These are phyloP conservation scores for Parastagonospora nodorum DNA, from an alignment of 2,329 filamentous ascomycete genomes.

Conservation along the genomic window DNA sequence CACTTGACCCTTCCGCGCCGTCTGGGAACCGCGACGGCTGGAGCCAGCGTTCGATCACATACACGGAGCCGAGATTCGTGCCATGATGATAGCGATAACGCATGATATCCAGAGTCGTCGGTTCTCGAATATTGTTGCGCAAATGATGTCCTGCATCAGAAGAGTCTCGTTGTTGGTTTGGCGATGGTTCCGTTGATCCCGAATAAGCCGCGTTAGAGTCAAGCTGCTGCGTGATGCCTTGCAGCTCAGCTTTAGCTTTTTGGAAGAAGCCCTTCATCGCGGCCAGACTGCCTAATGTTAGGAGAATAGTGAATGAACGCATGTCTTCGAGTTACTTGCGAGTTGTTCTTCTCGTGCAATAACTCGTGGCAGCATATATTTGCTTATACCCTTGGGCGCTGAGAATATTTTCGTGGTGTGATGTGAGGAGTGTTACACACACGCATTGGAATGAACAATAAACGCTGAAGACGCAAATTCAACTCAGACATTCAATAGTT, in stretches of 20 bases:
- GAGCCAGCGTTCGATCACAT: conserved; percentile 66
- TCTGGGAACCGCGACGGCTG: conserved; percentile 56
- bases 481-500: neutral
- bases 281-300: conserved; percentile 9
- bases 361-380: neutral
- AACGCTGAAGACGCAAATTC: neutral
- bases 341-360: neutral
- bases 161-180: neutral
- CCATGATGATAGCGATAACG: conserved; percentile 66
- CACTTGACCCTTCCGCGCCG: conserved; percentile 51
- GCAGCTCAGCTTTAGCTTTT: conserved; percentile 35
- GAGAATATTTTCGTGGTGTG: neutral
- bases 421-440: neutral
- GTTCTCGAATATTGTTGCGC: conserved; percentile 43
- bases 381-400: neutral
- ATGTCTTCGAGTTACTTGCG: conserved; percentile 9
- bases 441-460: neutral
- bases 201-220: neutral
- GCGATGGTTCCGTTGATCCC: conserved; percentile 2
- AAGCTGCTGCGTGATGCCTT: conserved; percentile 11
- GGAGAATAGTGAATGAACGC: conserved; percentile 4
- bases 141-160: conserved; percentile 9
- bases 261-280: conserved; percentile 35
- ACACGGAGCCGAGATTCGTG: conserved; percentile 63
- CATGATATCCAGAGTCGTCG: conserved; percentile 50